Conservation (phyloP, 345 rosid genomes). For the Bruguiera sexangula region DNA sequence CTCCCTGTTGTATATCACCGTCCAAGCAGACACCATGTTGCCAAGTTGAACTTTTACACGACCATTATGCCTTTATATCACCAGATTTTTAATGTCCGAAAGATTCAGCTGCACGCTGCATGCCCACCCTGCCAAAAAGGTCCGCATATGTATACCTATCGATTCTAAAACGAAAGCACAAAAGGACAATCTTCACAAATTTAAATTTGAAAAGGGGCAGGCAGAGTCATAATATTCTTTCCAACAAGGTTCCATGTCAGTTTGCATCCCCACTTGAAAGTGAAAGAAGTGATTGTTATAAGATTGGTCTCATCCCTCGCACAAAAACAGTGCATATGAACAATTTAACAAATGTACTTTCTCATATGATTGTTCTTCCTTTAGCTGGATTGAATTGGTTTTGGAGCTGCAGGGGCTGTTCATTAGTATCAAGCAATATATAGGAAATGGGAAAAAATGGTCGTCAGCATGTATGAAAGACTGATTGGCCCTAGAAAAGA, state of each 20-base stretch:
- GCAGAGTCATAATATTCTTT: neutral
- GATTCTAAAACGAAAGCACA: neutral
- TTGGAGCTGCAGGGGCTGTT: too few relatives aligned
- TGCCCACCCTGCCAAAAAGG: neutral
- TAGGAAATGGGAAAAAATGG: neutral
- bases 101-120: neutral
- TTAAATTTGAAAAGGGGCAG: neutral
- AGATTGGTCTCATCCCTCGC: neutral
- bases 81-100: neutral
- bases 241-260: neutral
- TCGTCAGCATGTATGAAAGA: neutral
- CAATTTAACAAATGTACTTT: too few relatives aligned
- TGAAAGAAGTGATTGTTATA: neutral
- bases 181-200: neutral
- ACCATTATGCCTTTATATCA: too few relatives aligned
- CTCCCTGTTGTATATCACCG: too few relatives aligned
- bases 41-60: too few relatives aligned
- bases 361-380: too few relatives aligned
- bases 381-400: too few relatives aligned
- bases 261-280: constrained; percentile 1
- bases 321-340: neutral
- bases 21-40: too few relatives aligned
- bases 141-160: neutral
- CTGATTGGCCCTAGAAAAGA: neutral
- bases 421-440: too few relatives aligned